These are phyloP conservation scores for Nothopassalora personata DNA, from an alignment of 2,329 filamentous ascomycete species.

Conservation along the genomic window DNA sequence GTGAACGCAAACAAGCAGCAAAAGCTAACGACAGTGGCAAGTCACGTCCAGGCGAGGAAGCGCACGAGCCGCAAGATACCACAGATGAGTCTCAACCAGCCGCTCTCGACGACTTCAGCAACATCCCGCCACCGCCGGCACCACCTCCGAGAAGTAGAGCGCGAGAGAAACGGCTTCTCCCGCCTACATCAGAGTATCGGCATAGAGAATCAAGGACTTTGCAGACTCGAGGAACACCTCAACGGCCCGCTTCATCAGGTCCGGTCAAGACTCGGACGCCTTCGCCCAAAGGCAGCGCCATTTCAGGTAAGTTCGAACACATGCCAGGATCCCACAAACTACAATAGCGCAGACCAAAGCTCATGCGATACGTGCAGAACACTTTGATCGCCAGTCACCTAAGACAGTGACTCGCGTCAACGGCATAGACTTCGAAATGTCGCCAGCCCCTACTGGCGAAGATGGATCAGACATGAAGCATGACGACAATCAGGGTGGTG, in stretches of 20 bases:
- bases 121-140: constrained; percentile 1
- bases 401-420: not conserved
- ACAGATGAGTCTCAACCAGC: not conserved
- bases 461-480: not conserved
- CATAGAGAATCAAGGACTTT: not conserved
- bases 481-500: too few relatives aligned
- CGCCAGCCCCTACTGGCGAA: not conserved
- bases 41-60: not conserved
- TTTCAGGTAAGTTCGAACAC: not conserved
- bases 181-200: not conserved
- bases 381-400: not conserved
- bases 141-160: not conserved
- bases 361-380: not conserved
- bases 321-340: not conserved
- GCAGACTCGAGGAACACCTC: not conserved
- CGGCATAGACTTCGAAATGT: not conserved
- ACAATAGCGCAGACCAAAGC: not conserved
- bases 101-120: constrained; percentile 1
- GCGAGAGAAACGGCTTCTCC: not conserved
- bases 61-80: not conserved
- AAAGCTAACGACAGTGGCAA: not conserved
- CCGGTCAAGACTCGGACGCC: not conserved
- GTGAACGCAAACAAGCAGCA: not conserved
- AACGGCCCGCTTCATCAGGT: not conserved
- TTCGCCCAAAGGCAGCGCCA: not conserved